Evolutionary conservation across 2,329 filamentous ascomycete species (phyloP), one percentile per base, ranked within the genome.

Genomic region (Cordyceps cateniannulata): DNA sequence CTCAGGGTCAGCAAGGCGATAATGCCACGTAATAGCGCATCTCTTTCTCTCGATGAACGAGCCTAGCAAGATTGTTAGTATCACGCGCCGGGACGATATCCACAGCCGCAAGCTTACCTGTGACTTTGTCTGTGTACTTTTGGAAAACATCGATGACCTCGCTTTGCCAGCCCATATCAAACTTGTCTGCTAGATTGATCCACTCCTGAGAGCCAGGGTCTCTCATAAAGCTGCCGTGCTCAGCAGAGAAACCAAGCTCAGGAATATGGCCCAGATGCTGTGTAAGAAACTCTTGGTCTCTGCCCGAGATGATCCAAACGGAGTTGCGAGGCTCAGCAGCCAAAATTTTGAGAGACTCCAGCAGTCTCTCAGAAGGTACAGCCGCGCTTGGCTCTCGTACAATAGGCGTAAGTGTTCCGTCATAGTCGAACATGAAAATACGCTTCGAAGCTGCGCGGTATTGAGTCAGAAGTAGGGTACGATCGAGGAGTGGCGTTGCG

Each of bases 401-500:
- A 68, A 99, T 98, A 0, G 93, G 91, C 3, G 95, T 98, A 59
- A 99, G 82, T 0, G 95, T 99, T 52, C 95, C 95, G 72, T 99
- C 95, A 69, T 99, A 99, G 76, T 99, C 95, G 71, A 98, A 97
- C 90, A 99, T 93, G 79, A 98, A 96, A 3, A 99, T 80, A 12
- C 95, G 86, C 75, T 90, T 91, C 64, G 83, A 83, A 3, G 91
- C 86, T 44, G 82, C 78, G 63, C 86, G 85, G 74, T 97, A 98
- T 63, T 87, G 87, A 59, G 81, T 77, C 42, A 96, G 78, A 65
- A 97, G 75, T 64, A 85, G 80, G 3, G 85, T 80, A 40, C 87
- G 86, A 71, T 98, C 92, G 22, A 98, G 84, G 1, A 88, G 81
- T 0, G 93, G 93, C 1, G 93, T 98, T 3, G 88, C 85, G 62